Base-by-base conservation (phyloP, 2,329 filamentous ascomycete species). In the Ustulina deusta region DNA sequence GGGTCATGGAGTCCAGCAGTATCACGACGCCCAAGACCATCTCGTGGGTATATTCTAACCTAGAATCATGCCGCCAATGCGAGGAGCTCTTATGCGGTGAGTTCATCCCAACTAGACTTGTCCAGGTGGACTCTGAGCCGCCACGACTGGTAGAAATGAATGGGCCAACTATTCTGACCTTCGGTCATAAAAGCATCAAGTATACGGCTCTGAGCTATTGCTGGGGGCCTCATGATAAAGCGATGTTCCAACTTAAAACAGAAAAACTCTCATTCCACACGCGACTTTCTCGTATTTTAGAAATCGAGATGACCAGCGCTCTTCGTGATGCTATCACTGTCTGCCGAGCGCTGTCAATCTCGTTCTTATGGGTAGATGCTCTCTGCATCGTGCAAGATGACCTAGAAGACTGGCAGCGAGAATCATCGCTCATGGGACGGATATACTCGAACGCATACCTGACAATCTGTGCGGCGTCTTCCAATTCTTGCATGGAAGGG, bases 371-470 rank as follows among this genome's bases (percentile, higher is more conserved):
- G 67, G 29, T 66, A 11, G 63, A 69, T 51, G 38, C 67, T 15
- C 51, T 69, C 36, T 64, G 63, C 32, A 69, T 69, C 49, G 2
- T 69, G 6, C 67, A 66, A 48, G 63, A 63, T 32, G 60, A 61
- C 17, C 6, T 29, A 13, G n/a, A n/a, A 34, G 63, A 64, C 32
- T 66, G 67, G 67, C 22, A 64, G 29, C 25, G 22, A 9, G 63
- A 69, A 44, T 55, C 63, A 1, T 44, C 40, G 15, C 57, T 32
- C 2, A 69, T 69, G 73, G 59, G 46, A 17, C 44, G 22, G 6
- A 42, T 69, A 29, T 66, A 60, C 70, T 44, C 5, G 13, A 27
- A 55, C 11, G 34, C 49, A n/a, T 15, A 13, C 13, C 13, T 56
- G 22, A 63, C 49, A 6, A n/a, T 63, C 2, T 27, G n/a, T 17